phyloP scores from a whole-genome alignment of 2,329 filamentous ascomycete genomes.

The Fusarium azukiicola region DNA sequence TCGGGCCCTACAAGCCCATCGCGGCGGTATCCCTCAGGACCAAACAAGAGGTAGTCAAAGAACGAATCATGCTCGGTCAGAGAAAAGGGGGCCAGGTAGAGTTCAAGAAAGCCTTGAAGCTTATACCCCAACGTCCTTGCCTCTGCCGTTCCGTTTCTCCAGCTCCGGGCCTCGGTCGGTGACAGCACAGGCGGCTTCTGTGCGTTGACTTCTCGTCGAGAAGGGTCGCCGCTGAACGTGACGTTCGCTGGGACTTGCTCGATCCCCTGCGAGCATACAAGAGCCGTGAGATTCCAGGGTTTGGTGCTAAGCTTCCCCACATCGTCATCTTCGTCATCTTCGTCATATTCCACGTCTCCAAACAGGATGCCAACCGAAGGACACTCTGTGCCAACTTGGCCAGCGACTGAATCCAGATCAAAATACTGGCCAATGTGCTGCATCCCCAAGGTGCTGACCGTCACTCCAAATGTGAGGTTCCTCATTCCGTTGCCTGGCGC shows the following conservation, averaged over 20 bases:
- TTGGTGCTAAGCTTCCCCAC: not conserved
- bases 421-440: not conserved
- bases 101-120: not conserved
- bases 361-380: not conserved
- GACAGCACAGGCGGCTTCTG: too few species aligned
- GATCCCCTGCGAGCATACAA: not conserved
- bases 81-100: not conserved
- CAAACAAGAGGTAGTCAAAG: slow-evolving; percentile 5
- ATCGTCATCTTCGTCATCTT: too few species aligned
- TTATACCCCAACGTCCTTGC: not conserved
- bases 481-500: not conserved
- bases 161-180: not conserved
- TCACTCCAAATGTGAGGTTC: not conserved
- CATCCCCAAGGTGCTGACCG: not conserved
- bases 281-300: not conserved
- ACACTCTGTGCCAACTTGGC: not conserved
- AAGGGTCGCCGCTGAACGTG: not conserved
- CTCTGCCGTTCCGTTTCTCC: not conserved
- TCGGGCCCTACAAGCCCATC: not conserved
- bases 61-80: not conserved
- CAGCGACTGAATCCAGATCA: not conserved
- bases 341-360: not conserved
- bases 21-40: not conserved
- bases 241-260: not conserved
- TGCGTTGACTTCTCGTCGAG: not conserved